Evolutionary conservation across 2,329 filamentous ascomycete species (phyloP).

Genomic region (Pseudonectria foliicola): DNA sequence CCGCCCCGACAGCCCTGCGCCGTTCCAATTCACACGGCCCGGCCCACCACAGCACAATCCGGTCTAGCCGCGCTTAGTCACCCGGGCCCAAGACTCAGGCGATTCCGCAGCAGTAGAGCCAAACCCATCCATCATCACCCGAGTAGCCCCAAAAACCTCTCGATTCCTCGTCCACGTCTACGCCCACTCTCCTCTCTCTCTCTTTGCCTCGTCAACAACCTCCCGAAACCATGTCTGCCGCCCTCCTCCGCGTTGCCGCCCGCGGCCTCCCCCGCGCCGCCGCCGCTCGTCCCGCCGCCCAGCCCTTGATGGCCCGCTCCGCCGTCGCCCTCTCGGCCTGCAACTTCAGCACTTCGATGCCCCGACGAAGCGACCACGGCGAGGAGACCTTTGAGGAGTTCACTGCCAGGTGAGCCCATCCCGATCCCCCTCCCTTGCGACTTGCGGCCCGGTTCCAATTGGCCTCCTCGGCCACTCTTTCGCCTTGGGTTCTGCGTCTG

Average conservation of each 20-base stretch:
- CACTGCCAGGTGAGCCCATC: conserved; percentile 76
- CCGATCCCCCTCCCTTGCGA: no score
- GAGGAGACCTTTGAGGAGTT: conserved; percentile 99
- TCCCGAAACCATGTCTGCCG: conserved; percentile 51
- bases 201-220: conserved; percentile 20
- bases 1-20: neutral
- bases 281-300: conserved; percentile 49
- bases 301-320: conserved; percentile 48
- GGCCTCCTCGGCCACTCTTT: no score
- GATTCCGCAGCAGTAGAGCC: conserved; percentile 21
- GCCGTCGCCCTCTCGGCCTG: conserved; percentile 42
- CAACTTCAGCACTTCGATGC: conserved; percentile 57
- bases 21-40: conserved; percentile 23
- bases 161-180: conserved; percentile 10
- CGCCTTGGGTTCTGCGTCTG: no score
- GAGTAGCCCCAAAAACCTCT: conserved; percentile 18
- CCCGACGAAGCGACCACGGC: conserved; percentile 57
- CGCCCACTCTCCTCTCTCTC: conserved; percentile 15
- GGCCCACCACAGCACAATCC: conserved; percentile 14
- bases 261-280: conserved; percentile 63
- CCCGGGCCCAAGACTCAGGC: conserved; percentile 18
- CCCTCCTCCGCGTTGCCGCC: conserved; percentile 64
- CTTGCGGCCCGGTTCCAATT: no score
- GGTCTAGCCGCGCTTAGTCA: conserved; percentile 28
- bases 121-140: conserved; percentile 20